phyloP scores from a whole-genome alignment of 805 yeast genomes.

The Candida anglica region DNA sequence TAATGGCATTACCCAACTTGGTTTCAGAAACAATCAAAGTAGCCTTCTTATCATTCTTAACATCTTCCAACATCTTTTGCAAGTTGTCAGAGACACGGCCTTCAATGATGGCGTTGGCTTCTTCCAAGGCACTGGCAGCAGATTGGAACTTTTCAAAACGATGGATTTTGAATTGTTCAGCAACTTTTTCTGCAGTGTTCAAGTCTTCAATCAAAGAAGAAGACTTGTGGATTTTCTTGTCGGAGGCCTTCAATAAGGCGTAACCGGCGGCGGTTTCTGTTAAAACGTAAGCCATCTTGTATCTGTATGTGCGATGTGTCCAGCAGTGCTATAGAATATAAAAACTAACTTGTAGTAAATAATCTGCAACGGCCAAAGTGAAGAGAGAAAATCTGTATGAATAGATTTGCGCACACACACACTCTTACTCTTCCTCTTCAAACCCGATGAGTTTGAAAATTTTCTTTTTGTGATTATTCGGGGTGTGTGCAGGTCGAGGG shows the following conservation, averaged over 20 bases:
- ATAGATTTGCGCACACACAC: too few relatives aligned
- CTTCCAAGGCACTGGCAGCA: slow-evolving; percentile 95
- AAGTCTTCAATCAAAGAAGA: slow-evolving; percentile 70
- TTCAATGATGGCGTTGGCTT: slow-evolving; percentile 86
- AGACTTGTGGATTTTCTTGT: slow-evolving; percentile 93
- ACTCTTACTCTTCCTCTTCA: neutral
- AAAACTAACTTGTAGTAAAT: too few relatives aligned
- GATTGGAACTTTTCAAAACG: slow-evolving; percentile 92
- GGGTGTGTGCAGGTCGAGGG: too few relatives aligned
- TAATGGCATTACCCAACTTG: slow-evolving; percentile 92
- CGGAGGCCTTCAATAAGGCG: slow-evolving; percentile 95
- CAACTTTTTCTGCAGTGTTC: slow-evolving; percentile 77
- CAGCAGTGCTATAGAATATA: too few relatives aligned
- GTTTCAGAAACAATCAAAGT: slow-evolving; percentile 91
- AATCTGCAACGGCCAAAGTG: too few relatives aligned
- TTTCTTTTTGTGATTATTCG: slow-evolving; percentile 2
- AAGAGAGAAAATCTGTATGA: too few relatives aligned
- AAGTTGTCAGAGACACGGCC: slow-evolving; percentile 90
- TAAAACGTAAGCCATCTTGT: slow-evolving; percentile 74
- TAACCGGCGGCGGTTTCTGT: slow-evolving; percentile 99
- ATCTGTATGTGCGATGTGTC: too few relatives aligned
- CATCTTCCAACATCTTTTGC: slow-evolving; percentile 68
- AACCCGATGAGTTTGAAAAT: slow-evolving; percentile 6
- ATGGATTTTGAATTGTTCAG: slow-evolving; percentile 87
- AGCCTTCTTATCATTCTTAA: slow-evolving; percentile 77